These are phyloP conservation scores for Skeletonema menzelii DNA, from an alignment of 108 stramenopile genomes.

Conservation along the genomic window DNA sequence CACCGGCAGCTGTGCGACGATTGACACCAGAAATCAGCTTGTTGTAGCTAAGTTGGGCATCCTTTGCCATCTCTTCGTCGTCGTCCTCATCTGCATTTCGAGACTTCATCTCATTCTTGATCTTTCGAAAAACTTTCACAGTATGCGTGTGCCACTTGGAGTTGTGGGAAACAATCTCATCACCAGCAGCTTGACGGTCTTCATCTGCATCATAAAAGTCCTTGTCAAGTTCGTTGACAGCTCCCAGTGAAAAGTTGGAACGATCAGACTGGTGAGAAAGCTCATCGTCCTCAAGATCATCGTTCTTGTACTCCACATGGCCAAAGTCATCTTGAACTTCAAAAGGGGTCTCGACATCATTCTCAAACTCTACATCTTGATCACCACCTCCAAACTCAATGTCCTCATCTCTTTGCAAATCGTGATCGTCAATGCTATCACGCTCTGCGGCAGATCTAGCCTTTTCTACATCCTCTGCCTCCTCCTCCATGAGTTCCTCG, in stretches of 20 bases:
- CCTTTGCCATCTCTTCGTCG: constrained; percentile 51
- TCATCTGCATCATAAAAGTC: constrained; percentile 56
- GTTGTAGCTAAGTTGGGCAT: constrained; percentile 57
- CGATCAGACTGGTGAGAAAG: constrained; percentile 26
- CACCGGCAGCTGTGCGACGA: constrained; percentile 82
- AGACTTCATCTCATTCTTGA: constrained; percentile 65
- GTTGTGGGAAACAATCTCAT: constrained; percentile 52
- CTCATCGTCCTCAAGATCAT: constrained; percentile 50
- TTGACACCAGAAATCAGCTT: constrained; percentile 62
- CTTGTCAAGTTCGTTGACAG: constrained; percentile 74
- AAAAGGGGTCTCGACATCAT: constrained; percentile 44
- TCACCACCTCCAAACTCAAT: constrained; percentile 34
- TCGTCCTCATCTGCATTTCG: constrained; percentile 40
- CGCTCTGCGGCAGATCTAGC: constrained; percentile 32
- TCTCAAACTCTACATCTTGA: constrained; percentile 45
- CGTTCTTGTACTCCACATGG: constrained; percentile 35
- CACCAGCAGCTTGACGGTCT: constrained; percentile 69
- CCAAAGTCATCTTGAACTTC: constrained; percentile 48
- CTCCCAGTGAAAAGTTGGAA: constrained; percentile 59
- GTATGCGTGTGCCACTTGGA: constrained; percentile 95
- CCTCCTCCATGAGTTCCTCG: constrained; percentile 52
- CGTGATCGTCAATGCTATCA: constrained; percentile 29
- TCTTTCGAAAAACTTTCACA: constrained; percentile 64
- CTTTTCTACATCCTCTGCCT: constrained; percentile 51
- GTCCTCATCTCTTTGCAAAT: constrained; percentile 42